Evolutionary conservation across 768 basidiomycete genomes (phyloP).

Genomic region (Suillus placidus): DNA sequence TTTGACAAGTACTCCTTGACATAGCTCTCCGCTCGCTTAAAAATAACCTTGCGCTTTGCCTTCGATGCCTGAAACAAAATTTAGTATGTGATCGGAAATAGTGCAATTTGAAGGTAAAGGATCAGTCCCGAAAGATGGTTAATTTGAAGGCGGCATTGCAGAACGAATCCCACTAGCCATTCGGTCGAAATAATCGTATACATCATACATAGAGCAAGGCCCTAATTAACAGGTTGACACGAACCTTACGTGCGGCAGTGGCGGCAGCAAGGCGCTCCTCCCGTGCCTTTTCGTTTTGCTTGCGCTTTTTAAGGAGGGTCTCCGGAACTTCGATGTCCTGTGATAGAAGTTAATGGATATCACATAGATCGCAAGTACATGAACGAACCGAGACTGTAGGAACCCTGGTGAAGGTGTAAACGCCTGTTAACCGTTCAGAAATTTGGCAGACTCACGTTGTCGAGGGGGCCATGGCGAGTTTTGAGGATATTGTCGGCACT

Average conservation of each 20-base stretch:
- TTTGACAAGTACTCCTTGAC: slow-evolving; percentile 93
- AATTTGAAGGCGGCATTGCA: slow-evolving; percentile 77
- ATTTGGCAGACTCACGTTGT: slow-evolving; percentile 48
- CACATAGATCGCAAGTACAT: slow-evolving; percentile 1
- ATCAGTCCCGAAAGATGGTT: slow-evolving; percentile 86
- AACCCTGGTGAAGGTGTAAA: slow-evolving; percentile 34
- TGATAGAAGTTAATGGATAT: slow-evolving; percentile 20
- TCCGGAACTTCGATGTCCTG: slow-evolving; percentile 97
- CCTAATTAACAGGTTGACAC: slow-evolving; percentile 26
- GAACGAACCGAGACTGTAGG: slow-evolving; percentile 49
- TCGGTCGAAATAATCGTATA: slow-evolving; percentile 71
- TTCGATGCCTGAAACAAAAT: slow-evolving; percentile 64
- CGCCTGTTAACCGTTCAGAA: slow-evolving; percentile 11
- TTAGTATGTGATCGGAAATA: slow-evolving; percentile 10
- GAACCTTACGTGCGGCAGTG: slow-evolving; percentile 85
- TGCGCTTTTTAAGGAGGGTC: slow-evolving; percentile 99
- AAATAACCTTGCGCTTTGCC: slow-evolving; percentile 94
- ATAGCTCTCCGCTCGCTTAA: slow-evolving; percentile 98
- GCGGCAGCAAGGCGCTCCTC: slow-evolving; percentile 91
- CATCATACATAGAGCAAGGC: slow-evolving; percentile 61
- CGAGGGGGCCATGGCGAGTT: slow-evolving; percentile 48
- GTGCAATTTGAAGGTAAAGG: neutral
- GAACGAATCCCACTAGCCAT: slow-evolving; percentile 70
- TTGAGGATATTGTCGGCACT: slow-evolving; percentile 39
- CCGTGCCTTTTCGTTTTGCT: slow-evolving; percentile 94